Evolutionary conservation across 2,329 filamentous ascomycete genomes (phyloP), one percentile per base, ranked within the genome.

Genomic region (Colletotrichum sp.): DNA sequence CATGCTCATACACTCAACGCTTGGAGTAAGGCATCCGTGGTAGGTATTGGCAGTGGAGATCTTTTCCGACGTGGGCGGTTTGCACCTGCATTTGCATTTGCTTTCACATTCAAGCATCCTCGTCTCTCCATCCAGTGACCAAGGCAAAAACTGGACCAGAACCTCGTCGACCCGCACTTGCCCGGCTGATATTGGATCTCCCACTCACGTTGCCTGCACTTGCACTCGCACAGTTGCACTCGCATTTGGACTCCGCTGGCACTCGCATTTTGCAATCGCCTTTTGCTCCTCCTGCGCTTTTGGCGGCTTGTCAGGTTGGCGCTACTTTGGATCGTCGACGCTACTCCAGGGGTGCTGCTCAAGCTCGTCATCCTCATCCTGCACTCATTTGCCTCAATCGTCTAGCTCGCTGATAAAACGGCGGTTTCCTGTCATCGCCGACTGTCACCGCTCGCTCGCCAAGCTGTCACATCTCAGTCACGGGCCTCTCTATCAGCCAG

Each of bases 381-480:
- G 28, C 48, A 7, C 32, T 60, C 48, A 48, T 57, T 60, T 30
- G 34, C 30, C 61, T 66, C 39, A 39, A 61, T 55, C 26, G 30
- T 21, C n/a, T 71, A 67, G 60, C 60, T 48, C 26, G 32, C 24
- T 32, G 26, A 21, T 55, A 57, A 66, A 66, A 66, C 67, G 21
- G 48, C 60, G 60, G 67, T 60, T 71, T 43, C 39, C 55, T 67
- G 63, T 75, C 73, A 63, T 34, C 12, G 16, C n/a, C 26, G 7
- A 48, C 73, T 59, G 73, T 65, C 73, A 60, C 61, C 55, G 12
- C 26, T 39, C 52, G 21, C 15, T 43, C 36, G 71, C 61, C 74
- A 69, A 76, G 65, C 71, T 21, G 74, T 76, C 74, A 72, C 69
- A 68, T 63, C 52, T 61, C 70, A 61, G n/a, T 18, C 61, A 60